These are phyloP conservation scores for Russula abietina DNA, from an alignment of 768 basidiomycete species.

Conservation along the genomic window DNA sequence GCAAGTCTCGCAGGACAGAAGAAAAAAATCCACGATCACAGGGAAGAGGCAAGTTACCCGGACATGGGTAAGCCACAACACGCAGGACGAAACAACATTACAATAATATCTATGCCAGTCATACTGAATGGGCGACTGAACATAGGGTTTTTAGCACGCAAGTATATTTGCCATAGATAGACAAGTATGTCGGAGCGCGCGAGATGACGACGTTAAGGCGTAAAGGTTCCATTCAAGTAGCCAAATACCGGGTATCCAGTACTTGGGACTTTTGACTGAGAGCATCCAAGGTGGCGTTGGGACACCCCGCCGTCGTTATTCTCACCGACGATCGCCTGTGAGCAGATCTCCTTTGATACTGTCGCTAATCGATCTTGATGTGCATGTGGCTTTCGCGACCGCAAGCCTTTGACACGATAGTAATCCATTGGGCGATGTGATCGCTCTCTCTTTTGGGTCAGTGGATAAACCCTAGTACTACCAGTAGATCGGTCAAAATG, in stretches of 20 bases:
- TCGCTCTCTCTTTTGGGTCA: not conserved
- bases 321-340: slow-evolving; percentile 7
- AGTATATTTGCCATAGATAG: not conserved
- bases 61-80: not conserved
- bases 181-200: not conserved
- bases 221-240: not conserved
- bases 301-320: not conserved
- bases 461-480: not conserved
- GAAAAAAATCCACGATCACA: not conserved
- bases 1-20: not conserved
- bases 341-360: not conserved
- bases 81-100: not conserved
- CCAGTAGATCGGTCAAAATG: not conserved
- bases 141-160: not conserved
- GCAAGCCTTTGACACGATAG: not conserved
- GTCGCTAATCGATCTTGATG: slow-evolving; percentile 3
- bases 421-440: slow-evolving; percentile 4
- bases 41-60: not conserved
- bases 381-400: not conserved
- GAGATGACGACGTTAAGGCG: not conserved
- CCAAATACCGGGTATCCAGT: slow-evolving; percentile 8
- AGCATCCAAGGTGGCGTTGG: slow-evolving; percentile 12
- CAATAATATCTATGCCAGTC: not conserved
- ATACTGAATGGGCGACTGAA: not conserved
- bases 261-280: not conserved